A percentile compares a stretch with the other conserved stretches of the same genome.
Conservation (phyloP, 805 yeast species). For the Wickerhamomyces canadensis region DNA sequence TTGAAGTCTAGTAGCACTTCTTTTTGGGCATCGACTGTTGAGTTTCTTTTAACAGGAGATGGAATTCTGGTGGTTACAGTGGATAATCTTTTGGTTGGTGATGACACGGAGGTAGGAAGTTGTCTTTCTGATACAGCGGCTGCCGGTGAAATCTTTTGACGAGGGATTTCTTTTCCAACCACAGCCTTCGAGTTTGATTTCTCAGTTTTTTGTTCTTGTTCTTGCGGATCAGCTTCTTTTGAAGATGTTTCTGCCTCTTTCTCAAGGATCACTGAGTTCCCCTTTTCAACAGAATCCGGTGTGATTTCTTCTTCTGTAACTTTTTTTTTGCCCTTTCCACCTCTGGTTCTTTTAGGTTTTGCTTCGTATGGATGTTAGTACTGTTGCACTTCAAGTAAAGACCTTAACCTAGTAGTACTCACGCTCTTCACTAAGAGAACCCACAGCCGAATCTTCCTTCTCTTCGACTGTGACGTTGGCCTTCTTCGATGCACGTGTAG, state of each 20-base stretch:
- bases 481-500: conserved; percentile 15
- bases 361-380: not conserved
- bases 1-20: conserved; percentile 8
- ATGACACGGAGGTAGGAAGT: not conserved
- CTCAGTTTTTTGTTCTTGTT: not conserved
- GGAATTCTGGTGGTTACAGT: conserved; percentile 7
- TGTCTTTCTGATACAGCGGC: not conserved
- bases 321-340: not conserved
- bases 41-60: conserved; percentile 16
- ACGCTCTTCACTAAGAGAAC: conserved; percentile 1
- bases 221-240: not conserved
- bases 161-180: no score
- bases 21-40: conserved; percentile 2
- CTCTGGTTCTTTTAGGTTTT: not conserved
- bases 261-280: not conserved
- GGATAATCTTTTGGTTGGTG: conserved; percentile 1
- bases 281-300: not conserved
- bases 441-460: conserved; percentile 2
- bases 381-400: not conserved
- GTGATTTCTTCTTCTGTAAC: not conserved
- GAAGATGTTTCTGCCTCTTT: not conserved
- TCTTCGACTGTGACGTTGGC: not conserved
- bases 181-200: conserved; percentile 3
- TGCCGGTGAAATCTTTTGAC: no score
- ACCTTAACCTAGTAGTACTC: not conserved